Base-by-base conservation (phyloP, 805 yeast species). In the Candida mattraensis region DNA sequence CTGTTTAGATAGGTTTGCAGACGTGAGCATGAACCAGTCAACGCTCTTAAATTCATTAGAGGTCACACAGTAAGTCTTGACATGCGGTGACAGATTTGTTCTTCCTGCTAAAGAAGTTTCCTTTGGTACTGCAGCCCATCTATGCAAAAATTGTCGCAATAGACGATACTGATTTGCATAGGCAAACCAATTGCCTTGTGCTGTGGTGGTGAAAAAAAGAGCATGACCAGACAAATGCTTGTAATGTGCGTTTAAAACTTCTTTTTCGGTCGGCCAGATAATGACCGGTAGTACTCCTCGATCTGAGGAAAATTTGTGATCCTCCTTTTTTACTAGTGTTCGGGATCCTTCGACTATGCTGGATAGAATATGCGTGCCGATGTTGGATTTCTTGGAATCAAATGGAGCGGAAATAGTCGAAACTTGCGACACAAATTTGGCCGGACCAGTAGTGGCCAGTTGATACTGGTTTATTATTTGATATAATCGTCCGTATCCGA, bases 11-110 rank as follows among this genome's bases (percentile, higher is more conserved):
- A 85, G 51, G 51, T 87, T 87, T 20, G 87, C 83, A 30, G 88
- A 80, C 0, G 93, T 83, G 53, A 83, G 66, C 5, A 83, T 55
- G 13, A 80, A 70, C 94, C 95, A 87, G 33, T 74, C 70, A 5
- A 83, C 53, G 2, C 74, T 61, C 22, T 59, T 48, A 56, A 71
- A 75, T 32, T 67, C 50, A 45, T 76, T 78, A 4, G 70, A 70
- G 9, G 80, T 70, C 44, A 76, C 69, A 39, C 76, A 51, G 48
- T 83, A 78, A 20, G 84, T 74, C 56, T 87, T 87, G 10, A 81
- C 78, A 58, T 87, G 95, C 3, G 66, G 62, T 4, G 61, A 48
- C n/a, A 61, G 33, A 15, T 42, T 40, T 0, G 50, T 28, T 28
- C 66, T 42, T 2, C 57, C 53, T 0, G 64, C 51, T 29, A 30